phyloP scores from a whole-genome alignment of 495 filamentous ascomycete genomes.

The Neurospora sp. region DNA sequence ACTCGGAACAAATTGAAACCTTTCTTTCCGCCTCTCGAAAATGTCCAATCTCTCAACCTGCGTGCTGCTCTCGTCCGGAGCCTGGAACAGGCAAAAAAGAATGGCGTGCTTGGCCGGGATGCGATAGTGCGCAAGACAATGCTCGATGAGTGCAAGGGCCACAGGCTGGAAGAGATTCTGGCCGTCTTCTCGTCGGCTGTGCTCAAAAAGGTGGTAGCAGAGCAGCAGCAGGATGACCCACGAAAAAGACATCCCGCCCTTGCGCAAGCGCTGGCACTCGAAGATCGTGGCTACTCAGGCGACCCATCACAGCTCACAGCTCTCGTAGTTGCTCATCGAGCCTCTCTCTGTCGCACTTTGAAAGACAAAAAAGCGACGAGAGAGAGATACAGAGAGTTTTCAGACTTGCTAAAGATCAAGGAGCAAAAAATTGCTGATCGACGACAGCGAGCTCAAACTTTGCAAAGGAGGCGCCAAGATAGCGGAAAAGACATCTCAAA shows the following conservation, averaged over 20 bases:
- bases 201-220: constrained; percentile 54
- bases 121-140: constrained; percentile 74
- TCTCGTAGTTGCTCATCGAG: constrained; percentile 63
- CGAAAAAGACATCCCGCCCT: constrained; percentile 27
- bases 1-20: constrained; percentile 75
- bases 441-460: constrained; percentile 28
- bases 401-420: constrained; percentile 44
- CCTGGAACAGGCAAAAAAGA: constrained; percentile 75
- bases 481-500: constrained; percentile 19
- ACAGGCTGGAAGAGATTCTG: constrained; percentile 69
- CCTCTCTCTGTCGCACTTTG: constrained; percentile 44
- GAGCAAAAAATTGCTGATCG: constrained; percentile 31
- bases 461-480: constrained; percentile 3
- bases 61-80: constrained; percentile 72
- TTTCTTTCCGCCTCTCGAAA: constrained; percentile 80
- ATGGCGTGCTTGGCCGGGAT: constrained; percentile 68
- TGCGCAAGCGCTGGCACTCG: constrained; percentile 52
- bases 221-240: constrained; percentile 25
- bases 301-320: constrained; percentile 53
- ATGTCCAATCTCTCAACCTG: constrained; percentile 79
- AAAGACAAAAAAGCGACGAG: constrained; percentile 45
- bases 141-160: constrained; percentile 85
- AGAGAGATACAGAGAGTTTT: constrained; percentile 45
- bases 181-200: constrained; percentile 71
- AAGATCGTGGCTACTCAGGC: constrained; percentile 45